Evolutionary conservation across 805 yeast species (phyloP).

Genomic region (Torulaspora quercuum): DNA sequence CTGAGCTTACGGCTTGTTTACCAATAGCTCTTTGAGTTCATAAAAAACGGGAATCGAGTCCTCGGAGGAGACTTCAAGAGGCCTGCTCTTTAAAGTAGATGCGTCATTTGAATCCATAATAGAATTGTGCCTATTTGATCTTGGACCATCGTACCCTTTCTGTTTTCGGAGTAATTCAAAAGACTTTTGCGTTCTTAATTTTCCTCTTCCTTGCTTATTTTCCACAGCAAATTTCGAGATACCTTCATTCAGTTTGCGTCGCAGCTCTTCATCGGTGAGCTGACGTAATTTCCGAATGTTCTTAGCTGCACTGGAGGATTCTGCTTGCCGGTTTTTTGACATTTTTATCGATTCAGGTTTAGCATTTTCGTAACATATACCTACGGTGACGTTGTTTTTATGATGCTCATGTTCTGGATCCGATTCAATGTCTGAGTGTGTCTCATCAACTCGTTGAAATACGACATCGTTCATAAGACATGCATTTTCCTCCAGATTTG

Average conservation of each 20-base stretch:
- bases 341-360: neutral
- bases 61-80: constrained; percentile 26
- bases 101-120: neutral
- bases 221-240: constrained; percentile 31
- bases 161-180: constrained; percentile 26
- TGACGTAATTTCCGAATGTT: constrained; percentile 6
- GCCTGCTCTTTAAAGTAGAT: constrained; percentile 20
- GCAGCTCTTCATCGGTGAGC: constrained; percentile 31
- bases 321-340: no score
- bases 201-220: constrained; percentile 30
- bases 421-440: constrained; percentile 14
- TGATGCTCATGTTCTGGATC: constrained; percentile 16
- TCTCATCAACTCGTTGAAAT: constrained; percentile 18
- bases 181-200: constrained; percentile 32
- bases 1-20: constrained; percentile 7
- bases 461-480: constrained; percentile 12
- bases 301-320: neutral
- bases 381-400: constrained; percentile 9
- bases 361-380: constrained; percentile 4
- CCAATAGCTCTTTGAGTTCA: constrained; percentile 28
- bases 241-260: constrained; percentile 28
- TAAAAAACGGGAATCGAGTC: constrained; percentile 34
- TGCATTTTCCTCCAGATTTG: constrained; percentile 9
- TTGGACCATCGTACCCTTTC: neutral
- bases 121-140: constrained; percentile 4